Percentiles rank a stretch among this genome's conserved stretches.
Conservation (phyloP, 495 filamentous ascomycete species). For the Penicillium argentinense region DNA sequence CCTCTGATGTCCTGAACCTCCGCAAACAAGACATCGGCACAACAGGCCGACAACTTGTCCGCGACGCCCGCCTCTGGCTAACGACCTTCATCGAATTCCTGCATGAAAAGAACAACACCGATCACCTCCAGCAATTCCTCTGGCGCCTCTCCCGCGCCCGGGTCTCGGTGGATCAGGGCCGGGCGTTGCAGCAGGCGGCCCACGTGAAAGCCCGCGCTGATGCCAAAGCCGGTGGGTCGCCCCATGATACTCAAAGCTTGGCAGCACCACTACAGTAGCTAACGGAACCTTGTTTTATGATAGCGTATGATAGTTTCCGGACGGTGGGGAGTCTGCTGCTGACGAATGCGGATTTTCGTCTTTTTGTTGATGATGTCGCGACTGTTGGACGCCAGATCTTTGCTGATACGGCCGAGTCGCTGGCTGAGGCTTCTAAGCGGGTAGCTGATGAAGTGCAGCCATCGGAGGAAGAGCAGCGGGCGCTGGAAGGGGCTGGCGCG, state of each 20-base stretch:
- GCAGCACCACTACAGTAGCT: not conserved
- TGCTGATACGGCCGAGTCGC: conserved; percentile 75
- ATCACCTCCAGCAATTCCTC: conserved; percentile 87
- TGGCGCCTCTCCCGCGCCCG: conserved; percentile 78
- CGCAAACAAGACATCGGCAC: conserved; percentile 73
- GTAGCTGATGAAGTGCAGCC: conserved; percentile 72
- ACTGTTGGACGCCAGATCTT: conserved; percentile 83
- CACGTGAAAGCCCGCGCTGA: conserved; percentile 72
- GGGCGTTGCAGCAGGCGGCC: conserved; percentile 61
- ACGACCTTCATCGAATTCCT: conserved; percentile 74
- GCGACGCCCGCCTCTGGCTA: conserved; percentile 70
- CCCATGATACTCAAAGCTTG: too few relatives aligned
- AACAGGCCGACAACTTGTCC: conserved; percentile 69
- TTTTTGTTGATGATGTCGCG: conserved; percentile 81
- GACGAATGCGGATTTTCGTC: conserved; percentile 85
- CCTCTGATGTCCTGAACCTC: conserved; percentile 75
- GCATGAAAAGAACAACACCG: conserved; percentile 75
- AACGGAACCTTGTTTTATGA: not conserved
- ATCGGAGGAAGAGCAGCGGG: conserved; percentile 56
- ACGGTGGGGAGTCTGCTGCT: conserved; percentile 82
- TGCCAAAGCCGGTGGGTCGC: conserved; percentile 66
- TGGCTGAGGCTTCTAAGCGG: conserved; percentile 70
- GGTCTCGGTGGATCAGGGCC: conserved; percentile 65
- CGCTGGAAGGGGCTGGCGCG: conserved; percentile 55
- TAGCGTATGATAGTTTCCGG: conserved; percentile 79